Base-by-base conservation (phyloP, 83 land plant species). In the Larix sibirica region DNA sequence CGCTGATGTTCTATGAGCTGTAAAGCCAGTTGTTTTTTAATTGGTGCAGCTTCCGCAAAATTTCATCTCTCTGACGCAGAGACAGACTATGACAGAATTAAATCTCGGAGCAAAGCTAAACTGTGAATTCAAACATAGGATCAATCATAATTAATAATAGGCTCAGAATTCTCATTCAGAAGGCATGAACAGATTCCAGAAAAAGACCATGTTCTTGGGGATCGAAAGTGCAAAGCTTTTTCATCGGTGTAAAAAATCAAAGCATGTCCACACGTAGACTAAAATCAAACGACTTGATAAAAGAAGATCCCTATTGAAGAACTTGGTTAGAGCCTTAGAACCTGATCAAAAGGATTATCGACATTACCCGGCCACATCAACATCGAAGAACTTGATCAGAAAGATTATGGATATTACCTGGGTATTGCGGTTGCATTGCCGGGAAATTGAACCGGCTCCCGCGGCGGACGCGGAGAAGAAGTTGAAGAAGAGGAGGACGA, bases 321-420 rank as follows among this genome's bases (percentile, higher is more conserved):
- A 54, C 58, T 12, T 54, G 58, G 3, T 54, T 13, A 14, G 58
- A 54, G 14, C 58, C 16, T 54, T 54, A 13, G 16, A 7, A 44
- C 1, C n/a, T 73, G 24, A 42, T 20, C 50, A 42, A 38, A 54
- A 42, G 26, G 77, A 73, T 20, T 73, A 14, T 73, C 12, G 21
- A 38, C 56, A 73, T 9, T 73, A 73, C 14, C 58, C 58, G 14
- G 14, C 14, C 16, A 12, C 58, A 13, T 54, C 58, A 54, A 54
- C 58, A 54, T 54, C 13, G 12, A 54, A 12, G 16, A 7, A 42
- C 1, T 73, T 42, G 24, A 42, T 7, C 50, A 42, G 21, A 54
- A 42, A 24, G 77, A 73, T 20, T 73, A 8, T 73, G 24, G 44
- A 38, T 23, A 21, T n/a, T 73, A 77, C 80, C 80, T 77, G 80